phyloP scores from a whole-genome alignment of 768 basidiomycete species.

The Guyanaporus albipodus region DNA sequence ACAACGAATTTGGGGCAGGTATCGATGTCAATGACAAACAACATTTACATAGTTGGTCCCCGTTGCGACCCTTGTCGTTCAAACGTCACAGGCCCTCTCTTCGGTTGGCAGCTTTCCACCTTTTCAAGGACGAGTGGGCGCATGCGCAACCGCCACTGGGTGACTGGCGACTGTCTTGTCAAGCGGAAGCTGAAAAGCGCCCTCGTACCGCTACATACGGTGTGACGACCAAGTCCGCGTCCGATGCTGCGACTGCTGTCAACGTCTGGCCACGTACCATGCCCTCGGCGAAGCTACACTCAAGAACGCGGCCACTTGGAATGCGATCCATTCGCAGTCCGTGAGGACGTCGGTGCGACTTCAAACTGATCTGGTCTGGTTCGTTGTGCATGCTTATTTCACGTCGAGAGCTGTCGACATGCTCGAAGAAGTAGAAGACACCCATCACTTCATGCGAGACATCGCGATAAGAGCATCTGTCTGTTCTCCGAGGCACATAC shows the following conservation, averaged over 20 bases:
- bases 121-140: neutral
- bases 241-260: neutral
- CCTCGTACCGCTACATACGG: too few species aligned
- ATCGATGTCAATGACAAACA: neutral
- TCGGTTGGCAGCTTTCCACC: neutral
- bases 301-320: too few species aligned
- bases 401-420: too few species aligned
- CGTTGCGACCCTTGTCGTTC: neutral
- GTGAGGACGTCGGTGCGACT: too few species aligned
- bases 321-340: too few species aligned
- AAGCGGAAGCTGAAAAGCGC: neutral
- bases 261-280: neutral
- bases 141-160: constrained; percentile 6
- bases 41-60: too few species aligned
- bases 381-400: too few species aligned
- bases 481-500: constrained; percentile 19
- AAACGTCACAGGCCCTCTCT: constrained; percentile 1
- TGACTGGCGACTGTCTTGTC: constrained; percentile 9
- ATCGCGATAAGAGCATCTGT: constrained; percentile 10
- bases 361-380: constrained; percentile 1
- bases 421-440: constrained; percentile 5
- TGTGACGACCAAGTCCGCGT: neutral
- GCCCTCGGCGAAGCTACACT: too few species aligned
- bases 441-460: constrained; percentile 6
- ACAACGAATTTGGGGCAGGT: too few species aligned